Evolutionary conservation across 2,329 filamentous ascomycete genomes (phyloP).

Genomic region (Pseudogymnoascus sp.): DNA sequence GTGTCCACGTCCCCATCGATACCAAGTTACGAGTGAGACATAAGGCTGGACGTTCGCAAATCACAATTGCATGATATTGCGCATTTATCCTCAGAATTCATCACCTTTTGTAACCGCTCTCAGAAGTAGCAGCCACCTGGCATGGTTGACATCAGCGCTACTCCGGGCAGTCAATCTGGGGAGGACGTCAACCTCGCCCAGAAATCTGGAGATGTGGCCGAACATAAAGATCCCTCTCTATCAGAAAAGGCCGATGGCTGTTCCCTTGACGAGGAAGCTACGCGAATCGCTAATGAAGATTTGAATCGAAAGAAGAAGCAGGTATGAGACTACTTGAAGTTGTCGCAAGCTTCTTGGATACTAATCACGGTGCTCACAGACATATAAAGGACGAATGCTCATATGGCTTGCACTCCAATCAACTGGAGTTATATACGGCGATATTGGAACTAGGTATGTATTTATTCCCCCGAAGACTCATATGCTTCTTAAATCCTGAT

Average conservation of each 20-base stretch:
- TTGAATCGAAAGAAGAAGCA: constrained; percentile 25
- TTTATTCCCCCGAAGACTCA: neutral
- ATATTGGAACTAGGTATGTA: constrained; percentile 45
- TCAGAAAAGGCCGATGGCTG: constrained; percentile 16
- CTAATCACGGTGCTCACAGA: constrained; percentile 12
- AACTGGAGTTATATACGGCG: constrained; percentile 59
- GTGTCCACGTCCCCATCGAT: too few species aligned
- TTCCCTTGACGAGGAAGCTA: constrained; percentile 20
- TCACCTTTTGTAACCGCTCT: neutral
- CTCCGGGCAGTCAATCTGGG: constrained; percentile 15
- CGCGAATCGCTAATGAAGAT: constrained; percentile 21
- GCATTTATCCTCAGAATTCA: neutral
- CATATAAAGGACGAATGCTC: constrained; percentile 21
- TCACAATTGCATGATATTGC: neutral
- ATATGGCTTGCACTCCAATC: constrained; percentile 53
- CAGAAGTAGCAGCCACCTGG: neutral
- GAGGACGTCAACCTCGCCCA: neutral
- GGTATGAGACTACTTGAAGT: constrained; percentile 13
- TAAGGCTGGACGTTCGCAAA: too few species aligned
- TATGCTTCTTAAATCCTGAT: neutral
- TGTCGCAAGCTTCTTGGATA: neutral
- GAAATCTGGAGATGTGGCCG: constrained; percentile 12
- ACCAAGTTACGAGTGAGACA: too few species aligned
- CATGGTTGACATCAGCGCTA: neutral
- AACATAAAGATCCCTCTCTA: constrained; percentile 13